A percentile compares a stretch with the other conserved stretches of the same genome.
phyloP scores from a whole-genome alignment of 2,329 filamentous ascomycete genomes.

The Aureobasidium sp. region DNA sequence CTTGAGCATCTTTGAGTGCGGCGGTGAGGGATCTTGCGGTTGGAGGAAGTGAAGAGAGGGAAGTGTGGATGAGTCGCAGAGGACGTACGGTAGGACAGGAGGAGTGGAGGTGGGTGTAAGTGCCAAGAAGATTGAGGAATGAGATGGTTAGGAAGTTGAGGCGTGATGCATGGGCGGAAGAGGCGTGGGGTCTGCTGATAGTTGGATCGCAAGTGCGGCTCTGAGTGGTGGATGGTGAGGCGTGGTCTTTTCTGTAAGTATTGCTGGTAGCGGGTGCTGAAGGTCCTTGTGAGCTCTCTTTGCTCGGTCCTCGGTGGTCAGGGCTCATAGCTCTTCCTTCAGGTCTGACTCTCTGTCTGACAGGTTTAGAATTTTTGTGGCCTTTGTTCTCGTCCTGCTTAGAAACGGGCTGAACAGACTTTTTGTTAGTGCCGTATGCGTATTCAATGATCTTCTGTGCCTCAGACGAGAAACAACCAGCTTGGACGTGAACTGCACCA shows the following conservation, averaged over 20 bases:
- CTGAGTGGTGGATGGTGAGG: too few species aligned
- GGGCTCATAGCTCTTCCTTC: too few species aligned
- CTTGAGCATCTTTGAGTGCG: background rate
- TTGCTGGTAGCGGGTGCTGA: too few species aligned
- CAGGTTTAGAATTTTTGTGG: too few species aligned
- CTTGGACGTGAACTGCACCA: too few species aligned
- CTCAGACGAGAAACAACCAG: background rate
- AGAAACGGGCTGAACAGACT: accelerated
- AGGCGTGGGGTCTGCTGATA: too few species aligned
- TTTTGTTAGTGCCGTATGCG: background rate
- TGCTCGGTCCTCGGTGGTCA: too few species aligned
- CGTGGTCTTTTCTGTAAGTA: too few species aligned
- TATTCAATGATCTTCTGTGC: background rate
- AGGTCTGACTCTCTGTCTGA: too few species aligned
- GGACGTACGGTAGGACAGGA: background rate
- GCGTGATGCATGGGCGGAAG: background rate
- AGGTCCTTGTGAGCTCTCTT: too few species aligned
- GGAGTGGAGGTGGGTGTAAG: background rate
- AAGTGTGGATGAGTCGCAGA: background rate
- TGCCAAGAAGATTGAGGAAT: background rate
- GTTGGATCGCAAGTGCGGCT: too few species aligned
- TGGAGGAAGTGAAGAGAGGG: background rate
- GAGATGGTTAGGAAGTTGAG: background rate
- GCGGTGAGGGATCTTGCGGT: background rate
- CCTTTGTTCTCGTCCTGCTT: too few species aligned